Evolutionary conservation across 2,329 filamentous ascomycete species (phyloP), one percentile per base, ranked within the genome.

Genomic region (Helotiales sp.): DNA sequence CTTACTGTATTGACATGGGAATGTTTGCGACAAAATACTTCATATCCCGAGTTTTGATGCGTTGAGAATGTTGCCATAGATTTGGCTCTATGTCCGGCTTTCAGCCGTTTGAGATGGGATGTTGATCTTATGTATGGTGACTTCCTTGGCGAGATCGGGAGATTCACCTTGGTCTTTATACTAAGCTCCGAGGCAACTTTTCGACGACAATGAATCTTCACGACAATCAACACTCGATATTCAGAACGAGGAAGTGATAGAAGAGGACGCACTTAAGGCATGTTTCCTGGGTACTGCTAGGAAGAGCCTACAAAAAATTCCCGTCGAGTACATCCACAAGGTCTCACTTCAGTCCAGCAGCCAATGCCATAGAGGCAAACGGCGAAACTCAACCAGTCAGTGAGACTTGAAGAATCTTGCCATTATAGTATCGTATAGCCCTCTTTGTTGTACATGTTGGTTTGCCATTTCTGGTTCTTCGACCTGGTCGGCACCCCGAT

Each of bases 41-140:
- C 52, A 57, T 57, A 57, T 57, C 32, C 52, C 52, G 52, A 52
- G 17, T 22, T 52, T 28, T 57, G 26, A 32, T n/a, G 26, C 7
- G 15, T 26, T 32, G n/a, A 30, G 26, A 54, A 49, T 47, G n/a
- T 49, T 49, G 11, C 11, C 50, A 54, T 54, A n/a, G 50, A 15
- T 3, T n/a, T 34, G 26, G 26, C 50, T n/a, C 7, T 20, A 7
- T 17, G 52, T 28, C 49, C 49, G 49, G n/a, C 24, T 57, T 57
- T 57, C 37, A 57, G 52, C 52, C 52, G 32, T 57, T 57, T 57
- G 52, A 57, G 11, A 22, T 22, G 8, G 10, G n/a, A 34, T 13
- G 50, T n/a, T 55, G 50, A 32, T 55, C 30, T 34, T 11, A 26
- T 22, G 20, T 15, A 4, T 11, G 17, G 15, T 11, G 17, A 15